A percentile compares a stretch with the other conserved stretches of the same genome.
phyloP scores from a whole-genome alignment of 2,329 filamentous ascomycete species.

The Aspergillus sp. region DNA sequence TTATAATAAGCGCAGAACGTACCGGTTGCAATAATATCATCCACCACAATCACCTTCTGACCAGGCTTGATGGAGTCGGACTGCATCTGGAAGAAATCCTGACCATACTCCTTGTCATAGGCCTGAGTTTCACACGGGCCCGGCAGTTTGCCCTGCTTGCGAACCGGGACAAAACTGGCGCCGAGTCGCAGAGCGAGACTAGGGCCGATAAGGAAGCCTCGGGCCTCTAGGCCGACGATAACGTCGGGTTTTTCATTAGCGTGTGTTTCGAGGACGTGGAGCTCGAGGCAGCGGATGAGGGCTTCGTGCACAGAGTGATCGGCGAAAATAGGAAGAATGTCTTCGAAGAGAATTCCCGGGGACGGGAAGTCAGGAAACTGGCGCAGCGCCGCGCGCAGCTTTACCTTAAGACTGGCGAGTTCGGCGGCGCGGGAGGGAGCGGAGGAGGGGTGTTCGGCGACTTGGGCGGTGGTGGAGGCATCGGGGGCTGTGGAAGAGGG shows the following conservation, averaged over 20 bases:
- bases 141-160: slow-evolving; percentile 94
- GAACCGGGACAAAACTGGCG: slow-evolving; percentile 85
- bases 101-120: slow-evolving; percentile 94
- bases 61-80: slow-evolving; percentile 77
- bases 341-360: slow-evolving; percentile 91
- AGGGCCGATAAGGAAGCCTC: slow-evolving; percentile 94
- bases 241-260: slow-evolving; percentile 72
- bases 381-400: slow-evolving; percentile 70
- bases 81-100: slow-evolving; percentile 96
- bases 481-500: slow-evolving; percentile 30
- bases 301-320: slow-evolving; percentile 70
- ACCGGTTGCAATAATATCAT: slow-evolving; percentile 99
- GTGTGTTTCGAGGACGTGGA: slow-evolving; percentile 70
- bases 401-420: slow-evolving; percentile 65
- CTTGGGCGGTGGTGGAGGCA: slow-evolving; percentile 43
- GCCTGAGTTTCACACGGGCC: slow-evolving; percentile 80
- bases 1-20: slow-evolving; percentile 36
- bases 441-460: slow-evolving; percentile 45
- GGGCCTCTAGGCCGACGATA: slow-evolving; percentile 87
- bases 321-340: slow-evolving; percentile 95
- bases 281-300: slow-evolving; percentile 80
- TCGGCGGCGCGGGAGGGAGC: slow-evolving; percentile 50
- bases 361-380: slow-evolving; percentile 91
- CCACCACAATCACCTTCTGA: slow-evolving; percentile 88
- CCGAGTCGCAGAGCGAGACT: slow-evolving; percentile 79